Evolutionary conservation across 2,329 filamentous ascomycete species (phyloP), one percentile per base, ranked within the genome.

Genomic region (Nemania bipapillata): DNA sequence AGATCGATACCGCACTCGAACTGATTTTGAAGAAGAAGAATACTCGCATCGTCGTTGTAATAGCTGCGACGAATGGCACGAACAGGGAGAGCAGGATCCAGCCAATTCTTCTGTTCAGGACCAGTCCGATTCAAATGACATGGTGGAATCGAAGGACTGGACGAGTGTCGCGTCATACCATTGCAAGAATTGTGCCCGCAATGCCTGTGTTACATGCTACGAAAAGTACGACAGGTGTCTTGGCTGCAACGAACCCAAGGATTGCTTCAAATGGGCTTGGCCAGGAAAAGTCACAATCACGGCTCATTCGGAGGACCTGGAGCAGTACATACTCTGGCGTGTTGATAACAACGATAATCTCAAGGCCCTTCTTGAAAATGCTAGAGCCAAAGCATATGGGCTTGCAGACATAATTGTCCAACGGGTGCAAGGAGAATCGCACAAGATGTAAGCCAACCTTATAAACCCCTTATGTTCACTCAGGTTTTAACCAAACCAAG

Each of bases 341-440:
- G 37, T 62, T 30, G 47, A 50, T 15, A 62, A 40, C 7, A 59
- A 59, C 22, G 56, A 59, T 40, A 59, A 59, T 15, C 28, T 59
- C 8, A 59, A 49, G 40, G 22, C 26, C 35, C 20, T 59, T 17
- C 40, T 59, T 12, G 37, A 49, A 20, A 45, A 49, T n/a, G 40
- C 56, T 8, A 12, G 40, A 49, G 35, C 24, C 26, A 47, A 49
- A 49, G 56, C 40, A 32, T 59, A 47, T 12, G 40, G 56, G 7
- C 45, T 59, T 9, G 24, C 26, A 47, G 40, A 59, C 12, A 59
- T 26, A 15, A 59, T 59, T 24, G 40, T 49, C 40, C 9, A 26
- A 22, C 15, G 37, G 26, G 56, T 59, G 5, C 40, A 59, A 17
- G 40, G 42, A 24, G 56, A 59, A 49, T 59, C 56, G 1, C 56